Evolutionary conservation across 1,139 yeast genomes (phyloP).

Genomic region (Groenewaldozyma auringiensis): DNA sequence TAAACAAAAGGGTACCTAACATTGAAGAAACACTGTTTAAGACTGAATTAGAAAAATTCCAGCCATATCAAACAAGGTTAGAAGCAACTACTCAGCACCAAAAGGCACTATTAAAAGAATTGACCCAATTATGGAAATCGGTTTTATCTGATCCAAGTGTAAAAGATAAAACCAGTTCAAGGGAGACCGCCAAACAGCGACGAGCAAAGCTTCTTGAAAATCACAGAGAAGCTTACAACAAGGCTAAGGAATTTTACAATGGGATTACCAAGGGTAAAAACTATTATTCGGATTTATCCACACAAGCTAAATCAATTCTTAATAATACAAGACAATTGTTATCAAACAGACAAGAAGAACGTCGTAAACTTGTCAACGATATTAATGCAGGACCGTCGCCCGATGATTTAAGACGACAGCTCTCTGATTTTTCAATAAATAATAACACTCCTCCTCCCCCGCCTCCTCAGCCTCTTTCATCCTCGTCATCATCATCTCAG

Average conservation of each 20-base stretch:
- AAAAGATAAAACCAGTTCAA: constrained; percentile 31
- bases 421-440: constrained; percentile 20
- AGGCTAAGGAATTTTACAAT: constrained; percentile 50
- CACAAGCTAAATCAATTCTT: constrained; percentile 37
- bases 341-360: constrained; percentile 32
- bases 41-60: constrained; percentile 70
- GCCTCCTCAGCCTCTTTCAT: constrained; percentile 4
- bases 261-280: constrained; percentile 56
- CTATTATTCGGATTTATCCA: constrained; percentile 53
- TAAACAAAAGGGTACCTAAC: constrained; percentile 53
- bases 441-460: constrained; percentile 8
- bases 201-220: constrained; percentile 38
- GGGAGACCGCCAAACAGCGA: constrained; percentile 35
- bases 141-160: constrained; percentile 42
- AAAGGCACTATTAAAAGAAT: constrained; percentile 44
- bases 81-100: constrained; percentile 64
- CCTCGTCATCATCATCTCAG: constrained; percentile 6
- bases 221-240: constrained; percentile 42
- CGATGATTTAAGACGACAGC: constrained; percentile 22
- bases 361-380: constrained; percentile 20
- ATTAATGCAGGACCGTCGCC: constrained; percentile 14
- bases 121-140: constrained; percentile 52
- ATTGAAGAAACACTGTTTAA: constrained; percentile 57
- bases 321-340: constrained; percentile 34
- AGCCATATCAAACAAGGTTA: constrained; percentile 58